phyloP scores from a whole-genome alignment of 2,329 filamentous ascomycete genomes.

The Scedosporium apiospermum region DNA sequence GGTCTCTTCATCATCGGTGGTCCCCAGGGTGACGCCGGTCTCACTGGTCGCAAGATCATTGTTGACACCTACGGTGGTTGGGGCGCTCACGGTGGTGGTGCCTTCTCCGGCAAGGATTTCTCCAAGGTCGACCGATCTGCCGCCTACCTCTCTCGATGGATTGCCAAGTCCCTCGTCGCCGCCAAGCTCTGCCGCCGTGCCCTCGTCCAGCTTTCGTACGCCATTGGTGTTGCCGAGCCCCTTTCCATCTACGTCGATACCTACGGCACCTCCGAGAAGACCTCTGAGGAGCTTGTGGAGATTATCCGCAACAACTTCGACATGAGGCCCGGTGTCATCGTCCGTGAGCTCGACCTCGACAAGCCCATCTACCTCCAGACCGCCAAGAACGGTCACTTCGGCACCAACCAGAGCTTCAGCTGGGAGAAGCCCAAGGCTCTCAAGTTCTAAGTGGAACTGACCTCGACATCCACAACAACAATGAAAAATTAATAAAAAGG shows the following conservation, averaged over 20 bases:
- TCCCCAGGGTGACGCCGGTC: constrained; percentile 95
- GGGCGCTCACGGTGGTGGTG: constrained; percentile 99
- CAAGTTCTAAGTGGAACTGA: constrained; percentile 59
- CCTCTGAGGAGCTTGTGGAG: constrained; percentile 84
- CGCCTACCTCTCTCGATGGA: constrained; percentile 95
- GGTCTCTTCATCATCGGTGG: constrained; percentile 98
- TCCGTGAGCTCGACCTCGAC: constrained; percentile 89
- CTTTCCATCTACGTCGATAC: constrained; percentile 96
- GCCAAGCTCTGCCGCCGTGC: constrained; percentile 84
- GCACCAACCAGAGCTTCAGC: constrained; percentile 89
- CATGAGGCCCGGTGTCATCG: constrained; percentile 94
- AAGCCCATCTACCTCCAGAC: constrained; percentile 98
- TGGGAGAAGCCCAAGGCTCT: constrained; percentile 98
- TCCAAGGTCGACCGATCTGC: constrained; percentile 99
- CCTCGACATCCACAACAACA: not conserved
- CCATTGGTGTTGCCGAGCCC: constrained; percentile 96
- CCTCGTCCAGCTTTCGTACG: constrained; percentile 97
- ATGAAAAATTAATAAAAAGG: constrained; percentile 2
- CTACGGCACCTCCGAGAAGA: constrained; percentile 88
- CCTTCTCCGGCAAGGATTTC: constrained; percentile 99
- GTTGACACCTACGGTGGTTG: constrained; percentile 99
- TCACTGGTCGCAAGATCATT: constrained; percentile 98
- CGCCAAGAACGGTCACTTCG: constrained; percentile 99
- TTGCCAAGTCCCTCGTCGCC: constrained; percentile 93
- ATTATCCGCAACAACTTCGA: constrained; percentile 97